phyloP scores from a whole-genome alignment of 2,329 filamentous ascomycete species.

The Fusarium lyarnte region DNA sequence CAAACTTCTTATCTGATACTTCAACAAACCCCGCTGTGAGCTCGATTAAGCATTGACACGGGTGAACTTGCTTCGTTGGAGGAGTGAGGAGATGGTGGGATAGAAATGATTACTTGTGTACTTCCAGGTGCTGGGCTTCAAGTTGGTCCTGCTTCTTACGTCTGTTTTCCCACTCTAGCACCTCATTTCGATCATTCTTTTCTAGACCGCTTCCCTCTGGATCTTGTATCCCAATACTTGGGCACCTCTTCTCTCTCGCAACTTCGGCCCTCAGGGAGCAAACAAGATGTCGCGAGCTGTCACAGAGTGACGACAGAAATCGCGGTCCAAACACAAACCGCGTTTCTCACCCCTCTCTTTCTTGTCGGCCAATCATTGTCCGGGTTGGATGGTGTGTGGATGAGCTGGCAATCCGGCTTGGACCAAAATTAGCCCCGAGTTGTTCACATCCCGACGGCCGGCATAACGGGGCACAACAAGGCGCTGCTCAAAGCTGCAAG shows the following conservation, averaged over 20 bases:
- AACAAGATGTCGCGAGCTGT: constrained; percentile 3
- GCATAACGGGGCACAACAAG: constrained; percentile 25
- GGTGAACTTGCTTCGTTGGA: background rate
- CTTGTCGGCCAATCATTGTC: constrained; percentile 40
- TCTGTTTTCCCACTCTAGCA: background rate
- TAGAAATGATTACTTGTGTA: background rate
- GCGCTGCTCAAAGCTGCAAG: constrained; percentile 10
- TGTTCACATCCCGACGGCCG: constrained; percentile 24
- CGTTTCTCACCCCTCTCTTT: constrained; percentile 34
- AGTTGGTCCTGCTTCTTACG: constrained; percentile 9
- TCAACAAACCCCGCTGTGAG: constrained; percentile 9
- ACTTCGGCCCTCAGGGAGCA: background rate
- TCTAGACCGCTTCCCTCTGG: constrained; percentile 16
- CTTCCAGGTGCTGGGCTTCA: background rate
- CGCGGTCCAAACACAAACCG: constrained; percentile 23
- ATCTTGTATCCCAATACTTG: background rate
- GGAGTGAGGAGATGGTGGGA: constrained; percentile 23
- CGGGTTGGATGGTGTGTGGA: constrained; percentile 40
- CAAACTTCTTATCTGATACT: constrained; percentile 27
- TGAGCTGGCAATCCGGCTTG: constrained; percentile 41
- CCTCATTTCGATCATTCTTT: background rate
- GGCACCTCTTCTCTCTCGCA: background rate
- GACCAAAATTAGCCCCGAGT: constrained; percentile 43
- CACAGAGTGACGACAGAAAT: constrained; percentile 33
- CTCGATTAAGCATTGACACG: background rate